Evolutionary conservation across 345 rosid species (phyloP).

Genomic region (Populus ilicifolia): DNA sequence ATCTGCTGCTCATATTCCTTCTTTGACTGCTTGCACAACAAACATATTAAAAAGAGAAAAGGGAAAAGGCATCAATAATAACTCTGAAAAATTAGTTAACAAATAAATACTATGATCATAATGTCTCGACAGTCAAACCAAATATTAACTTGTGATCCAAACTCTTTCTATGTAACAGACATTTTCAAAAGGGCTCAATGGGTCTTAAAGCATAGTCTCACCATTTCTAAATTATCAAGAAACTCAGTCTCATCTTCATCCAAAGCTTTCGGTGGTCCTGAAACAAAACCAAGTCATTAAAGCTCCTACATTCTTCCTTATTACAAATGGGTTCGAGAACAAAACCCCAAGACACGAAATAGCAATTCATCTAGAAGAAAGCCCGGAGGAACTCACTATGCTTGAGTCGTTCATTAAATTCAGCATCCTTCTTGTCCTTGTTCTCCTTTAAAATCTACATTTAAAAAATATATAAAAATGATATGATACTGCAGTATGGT

Average conservation of each 20-base stretch:
- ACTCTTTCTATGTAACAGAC: no score
- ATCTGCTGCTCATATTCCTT: slow-evolving; percentile 66
- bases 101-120: no score
- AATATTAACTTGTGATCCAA: background rate
- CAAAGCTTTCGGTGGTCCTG: slow-evolving; percentile 96
- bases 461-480: background rate
- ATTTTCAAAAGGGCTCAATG: background rate
- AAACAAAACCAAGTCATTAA: slow-evolving; percentile 5
- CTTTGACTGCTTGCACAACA: slow-evolving; percentile 46
- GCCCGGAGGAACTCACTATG: slow-evolving; percentile 54
- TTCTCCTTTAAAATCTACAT: slow-evolving; percentile 85
- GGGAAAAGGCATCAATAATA: background rate
- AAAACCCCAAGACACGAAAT: no score
- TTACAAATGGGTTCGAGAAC: background rate
- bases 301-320: background rate
- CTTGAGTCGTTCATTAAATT: slow-evolving; percentile 91
- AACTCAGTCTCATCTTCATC: slow-evolving; percentile 98
- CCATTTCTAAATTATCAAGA: slow-evolving; percentile 77
- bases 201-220: slow-evolving; percentile 31
- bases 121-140: background rate
- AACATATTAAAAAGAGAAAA: background rate
- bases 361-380: background rate
- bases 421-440: slow-evolving; percentile 91
- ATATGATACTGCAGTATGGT: background rate
- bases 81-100: background rate